Base-by-base conservation (phyloP, 345 rosid species). In the Hirschfeldia incana region DNA sequence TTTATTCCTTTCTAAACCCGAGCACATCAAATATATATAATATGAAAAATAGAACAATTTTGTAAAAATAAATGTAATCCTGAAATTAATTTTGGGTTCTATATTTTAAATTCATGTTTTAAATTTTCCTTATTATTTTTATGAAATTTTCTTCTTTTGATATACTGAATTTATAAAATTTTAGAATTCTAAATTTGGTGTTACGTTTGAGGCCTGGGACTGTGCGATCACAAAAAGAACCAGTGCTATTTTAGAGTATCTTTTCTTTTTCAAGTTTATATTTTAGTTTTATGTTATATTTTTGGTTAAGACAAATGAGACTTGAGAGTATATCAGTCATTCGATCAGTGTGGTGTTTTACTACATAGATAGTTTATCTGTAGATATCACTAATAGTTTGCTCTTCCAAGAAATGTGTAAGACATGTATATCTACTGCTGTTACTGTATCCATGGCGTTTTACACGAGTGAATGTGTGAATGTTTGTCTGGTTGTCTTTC, bases 381-480 rank as follows among this genome's bases (percentile, higher is more conserved):
- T 34, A 34, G 6, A 34, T 34, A 34, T 34, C 37, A 34, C 37
- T 34, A 34, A 15, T 51, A 15, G 58, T 51, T 51, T 51, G 58
- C 8, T 5, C 58, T 51, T 51, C 5, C 6, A n/a, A 4, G 16
- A 51, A 15, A 15, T n/a, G 5, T 51, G 26, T 51, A 51, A 51
- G 26, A 51, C 49, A 42, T 51, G 21, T 16, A 17, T 55, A 55
- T 15, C 26, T 16, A 55, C 21, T 55, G 9, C 21, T 55, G 9
- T 55, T 21, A 21, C 21, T 55, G 9, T 55, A 55, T 55, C 26
- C 60, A 55, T 16, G 60, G 60, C 27, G 60, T 55, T 17, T 55
- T 55, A 16, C 26, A 17, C 60, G 8, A 55, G 60, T 51, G 16
- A n/a, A 16, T 51, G 82, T 66, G 82, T 72, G 73, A 72, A 27